Conservation (phyloP, 768 basidiomycete species). For the Imleria badia region DNA sequence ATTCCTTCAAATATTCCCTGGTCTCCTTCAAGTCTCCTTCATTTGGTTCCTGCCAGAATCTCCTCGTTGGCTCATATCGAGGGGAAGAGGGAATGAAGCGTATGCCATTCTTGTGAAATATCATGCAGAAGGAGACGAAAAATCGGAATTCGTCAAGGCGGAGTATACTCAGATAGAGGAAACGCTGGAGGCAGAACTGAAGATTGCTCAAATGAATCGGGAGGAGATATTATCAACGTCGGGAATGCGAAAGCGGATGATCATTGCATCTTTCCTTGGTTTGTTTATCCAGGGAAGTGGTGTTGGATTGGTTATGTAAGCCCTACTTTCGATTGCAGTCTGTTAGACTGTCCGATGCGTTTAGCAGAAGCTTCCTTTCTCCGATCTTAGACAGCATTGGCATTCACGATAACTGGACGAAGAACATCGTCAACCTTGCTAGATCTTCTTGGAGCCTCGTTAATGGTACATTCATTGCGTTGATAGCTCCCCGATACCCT, state of each 20-base stretch:
- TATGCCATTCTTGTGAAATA: constrained; percentile 49
- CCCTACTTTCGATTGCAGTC: no score
- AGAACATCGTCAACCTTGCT: constrained; percentile 12
- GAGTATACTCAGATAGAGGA: no score
- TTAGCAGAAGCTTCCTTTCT: constrained; percentile 11
- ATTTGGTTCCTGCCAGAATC: constrained; percentile 64
- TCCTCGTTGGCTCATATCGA: constrained; percentile 61
- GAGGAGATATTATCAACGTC: no score
- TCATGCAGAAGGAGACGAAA: constrained; percentile 43
- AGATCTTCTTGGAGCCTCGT: constrained; percentile 7
- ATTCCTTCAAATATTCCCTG: constrained; percentile 56
- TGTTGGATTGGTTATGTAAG: no score
- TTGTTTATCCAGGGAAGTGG: no score
- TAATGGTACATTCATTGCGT: neutral
- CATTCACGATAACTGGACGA: constrained; percentile 14
- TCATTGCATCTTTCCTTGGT: no score
- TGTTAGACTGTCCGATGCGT: neutral
- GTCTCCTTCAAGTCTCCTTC: constrained; percentile 53
- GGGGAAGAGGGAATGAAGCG: constrained; percentile 51
- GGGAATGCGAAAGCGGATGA: no score
- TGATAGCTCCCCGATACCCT: constrained; percentile 12
- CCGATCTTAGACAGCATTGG: constrained; percentile 15
- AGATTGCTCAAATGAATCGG: no score
- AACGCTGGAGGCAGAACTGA: no score
- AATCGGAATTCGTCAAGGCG: no score